Base-by-base conservation (phyloP, 2,329 filamentous ascomycete genomes). In the Cyphellophora attinorum region DNA sequence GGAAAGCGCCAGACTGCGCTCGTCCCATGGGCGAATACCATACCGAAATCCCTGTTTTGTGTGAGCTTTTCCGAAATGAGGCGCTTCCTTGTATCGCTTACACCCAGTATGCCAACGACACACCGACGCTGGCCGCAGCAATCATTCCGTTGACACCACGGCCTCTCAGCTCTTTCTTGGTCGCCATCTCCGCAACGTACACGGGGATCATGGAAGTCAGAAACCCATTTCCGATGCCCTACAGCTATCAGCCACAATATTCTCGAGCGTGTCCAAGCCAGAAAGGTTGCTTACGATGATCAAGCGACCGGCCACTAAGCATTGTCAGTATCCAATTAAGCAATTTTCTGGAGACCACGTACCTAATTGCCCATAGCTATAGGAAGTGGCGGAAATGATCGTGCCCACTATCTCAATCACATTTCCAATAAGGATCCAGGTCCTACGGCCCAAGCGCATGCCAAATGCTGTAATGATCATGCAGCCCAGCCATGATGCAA, bases 371-470 rank as follows among this genome's bases (percentile, higher is more conserved):
- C 39, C 15, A 13, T 48, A 38, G 1, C 42, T 42, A 28, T 40
- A 53, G 13, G 49, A 31, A 29, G 45, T 41, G 5, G 46, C 53
- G 42, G 60, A 57, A 34, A 61, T 59, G 29, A 57, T 37, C n/a
- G 60, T 57, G 30, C 59, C 59, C 30, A 61, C 34, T 8, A 60
- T 55, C 56, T 61, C 57, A 40, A 78, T 70, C 27, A 70, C 53
- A 13, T 72, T 66, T 30, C 75, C 75, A 27, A 69, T 59, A 44
- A 76, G 74, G 40, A 70, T 67, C 46, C 52, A 54, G 16, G 39
- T 43, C 15, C 45, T 39, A 11, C 48, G 45, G 13, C 52, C 48
- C 18, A 53, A 21, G 5, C 28, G 31, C 19, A 47, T 36, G 36
- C 47, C 44, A 31, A 47, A 50, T 21, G 39, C 32, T 10, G 42